Base-by-base conservation (phyloP, 169 alveolate genomes). In the Haemoproteus tartakovskyi region DNA sequence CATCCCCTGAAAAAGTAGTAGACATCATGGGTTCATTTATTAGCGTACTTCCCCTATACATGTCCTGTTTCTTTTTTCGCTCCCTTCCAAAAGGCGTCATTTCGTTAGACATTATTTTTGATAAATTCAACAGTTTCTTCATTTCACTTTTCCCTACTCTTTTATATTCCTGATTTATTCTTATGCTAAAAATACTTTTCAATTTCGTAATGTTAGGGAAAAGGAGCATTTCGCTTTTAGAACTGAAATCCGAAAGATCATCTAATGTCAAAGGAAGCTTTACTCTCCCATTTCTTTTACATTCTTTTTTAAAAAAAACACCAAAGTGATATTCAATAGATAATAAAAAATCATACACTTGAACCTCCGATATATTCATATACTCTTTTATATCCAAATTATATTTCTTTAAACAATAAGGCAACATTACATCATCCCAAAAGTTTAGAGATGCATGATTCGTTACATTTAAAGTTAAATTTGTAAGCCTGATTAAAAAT, bases 281-380 rank as follows among this genome's bases (percentile, higher is more conserved):
- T 11, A 67, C 60, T 24, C 43, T 54, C 27, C 41, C 51, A 54
- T 54, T 52, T 36, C 47, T 3, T 47, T 67, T 67, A 8, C 82
- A 67, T 24, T 41, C 61, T 8, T 54, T 36, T 29, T 52, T 67
- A 67, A 67, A 67, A 59, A 22, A 54, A 30, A 67, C 50, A 46
- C 82, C 82, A n/a, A 67, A 18, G 37, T 67, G 82, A 47, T 54
- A 47, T 59, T 67, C 82, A 12, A 67, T 43, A 21, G 74, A 67
- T 22, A 56, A 3, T 18, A 67, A 37, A 2, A 67, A 36, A 9
- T 70, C 82, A 21, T 67, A 67, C 21, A 43, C 37, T 54, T 67
- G 74, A 0, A 54, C 18, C 24, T 67, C 82, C 38, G 41, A 40
- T 14, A 67, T 52, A 12, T 67, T 67, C 27, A 67, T 54, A 67